Conservation (phyloP, 768 basidiomycete genomes). For the Suillus paluster region DNA sequence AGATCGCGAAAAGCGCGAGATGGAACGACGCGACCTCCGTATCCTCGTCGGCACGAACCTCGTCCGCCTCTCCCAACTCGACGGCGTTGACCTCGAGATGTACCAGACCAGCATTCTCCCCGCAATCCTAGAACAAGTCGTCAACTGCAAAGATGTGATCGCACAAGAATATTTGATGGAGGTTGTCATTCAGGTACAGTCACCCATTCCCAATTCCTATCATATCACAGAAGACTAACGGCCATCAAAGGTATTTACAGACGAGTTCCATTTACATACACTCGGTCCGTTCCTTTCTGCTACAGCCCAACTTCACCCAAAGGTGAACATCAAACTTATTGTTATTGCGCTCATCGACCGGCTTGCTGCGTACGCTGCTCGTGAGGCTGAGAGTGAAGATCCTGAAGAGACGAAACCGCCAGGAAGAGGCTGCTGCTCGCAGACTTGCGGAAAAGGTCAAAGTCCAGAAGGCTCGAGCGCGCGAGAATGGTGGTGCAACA, state of each 20-base stretch:
- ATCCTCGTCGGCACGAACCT: conserved; percentile 98
- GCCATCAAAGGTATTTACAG: conserved; percentile 84
- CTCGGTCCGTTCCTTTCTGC: conserved; percentile 97
- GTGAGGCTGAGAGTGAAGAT: conserved; percentile 96
- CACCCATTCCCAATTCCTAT: not conserved
- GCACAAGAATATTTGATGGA: conserved; percentile 99
- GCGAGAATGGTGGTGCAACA: conserved; percentile 50
- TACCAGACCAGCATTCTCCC: conserved; percentile 88
- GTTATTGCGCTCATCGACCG: conserved; percentile 98
- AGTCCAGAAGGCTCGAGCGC: conserved; percentile 62
- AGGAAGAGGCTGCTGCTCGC: conserved; percentile 91
- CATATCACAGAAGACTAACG: not conserved
- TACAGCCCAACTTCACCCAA: conserved; percentile 94
- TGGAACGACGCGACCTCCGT: conserved; percentile 93
- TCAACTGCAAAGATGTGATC: conserved; percentile 97
- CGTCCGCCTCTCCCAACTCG: conserved; percentile 91
- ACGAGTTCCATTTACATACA: conserved; percentile 96
- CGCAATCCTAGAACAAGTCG: conserved; percentile 93
- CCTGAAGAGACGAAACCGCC: conserved; percentile 92
- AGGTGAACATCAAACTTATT: conserved; percentile 98
- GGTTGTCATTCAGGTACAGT: conserved; percentile 91
- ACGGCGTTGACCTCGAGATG: conserved; percentile 94
- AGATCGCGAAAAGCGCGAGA: conserved; percentile 95
- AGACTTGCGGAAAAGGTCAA: conserved; percentile 89
- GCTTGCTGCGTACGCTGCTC: conserved; percentile 92